Base-by-base conservation (phyloP, 352 stramenopile genomes). In the Detonula confervacea region DNA sequence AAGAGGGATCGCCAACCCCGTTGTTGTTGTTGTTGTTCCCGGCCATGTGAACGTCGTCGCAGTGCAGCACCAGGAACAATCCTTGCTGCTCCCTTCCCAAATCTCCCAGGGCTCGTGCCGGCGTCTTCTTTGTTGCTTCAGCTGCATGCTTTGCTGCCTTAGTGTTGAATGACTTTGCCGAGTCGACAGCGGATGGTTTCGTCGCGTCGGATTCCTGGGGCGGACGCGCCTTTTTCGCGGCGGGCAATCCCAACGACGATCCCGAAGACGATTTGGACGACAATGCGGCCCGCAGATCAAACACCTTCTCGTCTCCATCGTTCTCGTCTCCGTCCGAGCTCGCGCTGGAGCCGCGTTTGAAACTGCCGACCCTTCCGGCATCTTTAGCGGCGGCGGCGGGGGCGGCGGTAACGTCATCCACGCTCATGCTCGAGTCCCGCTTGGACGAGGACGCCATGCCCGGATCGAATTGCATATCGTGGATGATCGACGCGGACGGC, bases 21-120 rank as follows among this genome's bases (percentile, higher is more conserved):
- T n/a, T n/a, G n/a, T n/a, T n/a, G n/a, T n/a, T n/a, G n/a, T n/a
- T n/a, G n/a, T n/a, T n/a, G n/a, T n/a, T n/a, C n/a, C n/a, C n/a
- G n/a, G n/a, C 91, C 33, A 88, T 95, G 76, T 97, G 92, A 77
- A 98, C 92, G 77, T 98, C 96, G 73, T 98, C 97, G 64, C 95
- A 95, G 81, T 98, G 95, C 44, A 98, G 84, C 24, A 98, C 92
- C 8, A 98, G 87, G 55, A 95, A 96, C 37, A 97, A 95, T 20
- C 93, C 89, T 74, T 84, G 88, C 9, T 94, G 87, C 12, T 91
- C 61, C 11, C 84, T 33, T n/a, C 93, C 92, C 0, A 87, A 78
- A 2, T 83, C 81, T 18, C 84, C 87, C 9, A 92, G 49, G 37
- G 65, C 60, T 35, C 87, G 63, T 25, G 82, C 78, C 24, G 73